phyloP scores from a whole-genome alignment of 768 basidiomycete genomes.

The Kwoniella mangroviensis region DNA sequence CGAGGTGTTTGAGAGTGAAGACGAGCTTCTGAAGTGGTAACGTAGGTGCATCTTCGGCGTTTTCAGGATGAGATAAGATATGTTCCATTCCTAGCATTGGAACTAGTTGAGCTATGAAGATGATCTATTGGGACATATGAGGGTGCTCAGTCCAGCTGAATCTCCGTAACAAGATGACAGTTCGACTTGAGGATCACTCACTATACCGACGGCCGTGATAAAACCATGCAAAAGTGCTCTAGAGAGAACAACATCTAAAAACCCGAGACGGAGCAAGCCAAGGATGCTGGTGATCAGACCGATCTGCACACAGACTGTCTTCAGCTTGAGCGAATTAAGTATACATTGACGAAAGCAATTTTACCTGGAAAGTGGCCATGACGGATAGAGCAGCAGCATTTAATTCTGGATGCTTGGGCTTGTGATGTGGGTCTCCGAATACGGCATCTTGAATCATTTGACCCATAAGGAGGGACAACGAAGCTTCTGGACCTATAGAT shows the following conservation, averaged over 20 bases:
- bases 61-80: constrained; percentile 41
- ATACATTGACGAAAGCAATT: constrained; percentile 26
- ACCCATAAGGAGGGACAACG: constrained; percentile 82
- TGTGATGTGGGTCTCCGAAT: constrained; percentile 61
- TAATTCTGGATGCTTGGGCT: constrained; percentile 61
- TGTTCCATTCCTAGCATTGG: constrained; percentile 81
- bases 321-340: not conserved
- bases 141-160: not conserved
- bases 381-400: constrained; percentile 74
- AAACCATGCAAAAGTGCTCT: constrained; percentile 86
- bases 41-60: constrained; percentile 59
- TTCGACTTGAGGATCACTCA: constrained; percentile 18
- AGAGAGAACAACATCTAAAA: constrained; percentile 90
- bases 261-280: constrained; percentile 85
- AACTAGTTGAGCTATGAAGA: constrained; percentile 72
- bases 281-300: constrained; percentile 83
- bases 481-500: constrained; percentile 76
- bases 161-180: not conserved
- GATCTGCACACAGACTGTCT: constrained; percentile 61
- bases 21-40: constrained; percentile 74
- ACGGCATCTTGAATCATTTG: constrained; percentile 78
- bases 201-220: constrained; percentile 69
- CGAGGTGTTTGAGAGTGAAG: constrained; percentile 70
- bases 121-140: constrained; percentile 64
- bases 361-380: constrained; percentile 80